A percentile compares a stretch with the other conserved stretches of the same genome.
phyloP scores from a whole-genome alignment of 1,284 basidiomycete species.

The Cryptococcus depauperatus region DNA sequence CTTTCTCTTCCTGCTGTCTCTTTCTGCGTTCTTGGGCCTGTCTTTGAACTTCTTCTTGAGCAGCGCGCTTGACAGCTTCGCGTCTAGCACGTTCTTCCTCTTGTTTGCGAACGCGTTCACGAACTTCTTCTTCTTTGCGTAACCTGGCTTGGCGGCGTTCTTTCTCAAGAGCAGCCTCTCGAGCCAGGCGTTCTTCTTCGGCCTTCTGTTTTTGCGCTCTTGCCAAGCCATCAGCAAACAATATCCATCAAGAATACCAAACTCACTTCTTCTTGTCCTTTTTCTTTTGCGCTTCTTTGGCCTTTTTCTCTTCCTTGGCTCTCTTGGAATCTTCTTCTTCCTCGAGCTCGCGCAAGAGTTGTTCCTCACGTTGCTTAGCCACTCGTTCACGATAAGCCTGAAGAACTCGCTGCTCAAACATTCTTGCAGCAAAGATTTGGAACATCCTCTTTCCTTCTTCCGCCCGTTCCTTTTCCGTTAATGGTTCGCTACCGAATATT shows the following conservation, averaged over 20 bases:
- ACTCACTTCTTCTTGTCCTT: conserved; percentile 59
- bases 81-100: conserved; percentile 64
- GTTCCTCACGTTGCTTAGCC: conserved; percentile 80
- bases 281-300: conserved; percentile 95
- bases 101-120: conserved; percentile 58
- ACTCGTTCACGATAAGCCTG: conserved; percentile 85
- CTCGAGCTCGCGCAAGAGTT: conserved; percentile 79
- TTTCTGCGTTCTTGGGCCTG: conserved; percentile 48
- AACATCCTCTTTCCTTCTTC: conserved; percentile 99
- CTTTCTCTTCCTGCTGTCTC: conserved; percentile 49
- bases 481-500: conserved; percentile 28
- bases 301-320: conserved; percentile 86
- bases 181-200: conserved; percentile 70
- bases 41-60: conserved; percentile 62
- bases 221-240: neutral
- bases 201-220: conserved; percentile 81
- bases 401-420: conserved; percentile 97
- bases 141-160: conserved; percentile 66
- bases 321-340: conserved; percentile 73
- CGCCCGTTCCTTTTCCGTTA: conserved; percentile 71
- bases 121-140: conserved; percentile 57
- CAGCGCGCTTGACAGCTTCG: conserved; percentile 63
- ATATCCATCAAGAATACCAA: neutral
- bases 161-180: conserved; percentile 70
- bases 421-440: conserved; percentile 97